Percentiles rank a stretch among this genome's conserved stretches.
Evolutionary conservation across 2,329 filamentous ascomycete genomes (phyloP).

Genomic region (Xylaria sp.): DNA sequence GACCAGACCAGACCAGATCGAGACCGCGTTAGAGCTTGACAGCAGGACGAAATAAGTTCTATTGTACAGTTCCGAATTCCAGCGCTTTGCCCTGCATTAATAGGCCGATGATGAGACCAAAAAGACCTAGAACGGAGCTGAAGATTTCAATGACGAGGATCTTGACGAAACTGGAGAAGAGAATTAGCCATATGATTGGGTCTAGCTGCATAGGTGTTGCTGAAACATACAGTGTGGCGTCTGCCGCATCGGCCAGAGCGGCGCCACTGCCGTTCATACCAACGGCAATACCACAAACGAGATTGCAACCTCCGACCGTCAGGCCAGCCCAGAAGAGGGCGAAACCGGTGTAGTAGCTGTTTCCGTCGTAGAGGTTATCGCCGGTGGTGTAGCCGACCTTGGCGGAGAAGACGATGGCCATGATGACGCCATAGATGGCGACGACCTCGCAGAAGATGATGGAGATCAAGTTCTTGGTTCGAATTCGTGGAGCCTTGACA

Average conservation of each 20-base stretch:
- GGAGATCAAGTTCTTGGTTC: conserved; percentile 99
- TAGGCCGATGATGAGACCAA: conserved; percentile 94
- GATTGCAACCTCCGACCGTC: conserved; percentile 93
- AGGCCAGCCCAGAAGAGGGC: conserved; percentile 96
- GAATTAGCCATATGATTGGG: conserved; percentile 17
- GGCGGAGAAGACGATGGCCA: conserved; percentile 97
- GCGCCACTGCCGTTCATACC: conserved; percentile 98
- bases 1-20: conserved; percentile 7
- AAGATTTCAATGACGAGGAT: conserved; percentile 99
- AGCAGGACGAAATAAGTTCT: conserved; percentile 16
- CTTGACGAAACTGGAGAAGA: conserved; percentile 82
- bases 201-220: neutral
- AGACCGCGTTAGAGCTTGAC: conserved; percentile 6
- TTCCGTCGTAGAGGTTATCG: conserved; percentile 74
- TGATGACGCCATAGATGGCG: conserved; percentile 99
- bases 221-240: conserved; percentile 80
- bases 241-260: conserved; percentile 93
- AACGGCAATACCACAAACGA: conserved; percentile 95
- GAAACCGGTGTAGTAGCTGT: conserved; percentile 93
- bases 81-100: conserved; percentile 85
- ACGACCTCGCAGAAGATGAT: conserved; percentile 99
- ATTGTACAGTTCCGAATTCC: conserved; percentile 68
- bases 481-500: conserved; percentile 95
- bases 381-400: conserved; percentile 77
- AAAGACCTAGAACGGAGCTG: conserved; percentile 95